Base-by-base conservation (phyloP, 139 green algal genomes). In the Chlamydomonas applanata region DNA sequence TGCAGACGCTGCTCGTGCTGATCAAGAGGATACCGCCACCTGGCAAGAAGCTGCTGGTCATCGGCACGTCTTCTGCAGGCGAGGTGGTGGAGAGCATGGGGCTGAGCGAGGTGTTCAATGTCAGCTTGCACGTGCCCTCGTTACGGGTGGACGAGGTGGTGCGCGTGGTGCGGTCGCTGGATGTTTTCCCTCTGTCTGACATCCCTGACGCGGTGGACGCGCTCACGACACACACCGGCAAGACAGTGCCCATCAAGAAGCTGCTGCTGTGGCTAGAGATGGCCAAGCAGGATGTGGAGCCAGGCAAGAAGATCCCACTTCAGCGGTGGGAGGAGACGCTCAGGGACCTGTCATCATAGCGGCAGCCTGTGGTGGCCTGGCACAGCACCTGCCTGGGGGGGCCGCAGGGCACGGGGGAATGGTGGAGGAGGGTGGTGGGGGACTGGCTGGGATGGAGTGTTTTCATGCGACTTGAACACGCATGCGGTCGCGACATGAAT, bases 241-340 rank as follows among this genome's bases (percentile, higher is more conserved):
- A 81, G 73, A 40, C 89, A 30, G 85, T 98, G 71, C 88, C 96
- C 45, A 94, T 99, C 75, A 99, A 99, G 88, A 89, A 90, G 66
- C 84, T 99, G 71, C 86, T 99, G 63, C 86, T 98, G 85, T 91
- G 98, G 81, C 29, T 99, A 4, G 96, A 98, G 86, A 92, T 98
- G 85, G 96, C 96, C 2, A 80, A 90, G 68, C 90, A 83, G 34
- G 75, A 74, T 3, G 35, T 82, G 49, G 44, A 69, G 7, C 25
- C 53, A 5, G 75, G 66, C 20, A 27, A 82, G 14, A 80, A 83
- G 29, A 85, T 93, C 17, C 76, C 82, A 0, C 53, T 94, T 3
- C 20, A 46, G 3, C 61, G 65, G 1, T 94, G 90, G 90, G 75
- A 81, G 25, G 75, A 87, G 29, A 85, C 87, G 29, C 77, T 94